Base-by-base conservation (phyloP, 208 protist species). In the Paratrypanosoma confusum region DNA sequence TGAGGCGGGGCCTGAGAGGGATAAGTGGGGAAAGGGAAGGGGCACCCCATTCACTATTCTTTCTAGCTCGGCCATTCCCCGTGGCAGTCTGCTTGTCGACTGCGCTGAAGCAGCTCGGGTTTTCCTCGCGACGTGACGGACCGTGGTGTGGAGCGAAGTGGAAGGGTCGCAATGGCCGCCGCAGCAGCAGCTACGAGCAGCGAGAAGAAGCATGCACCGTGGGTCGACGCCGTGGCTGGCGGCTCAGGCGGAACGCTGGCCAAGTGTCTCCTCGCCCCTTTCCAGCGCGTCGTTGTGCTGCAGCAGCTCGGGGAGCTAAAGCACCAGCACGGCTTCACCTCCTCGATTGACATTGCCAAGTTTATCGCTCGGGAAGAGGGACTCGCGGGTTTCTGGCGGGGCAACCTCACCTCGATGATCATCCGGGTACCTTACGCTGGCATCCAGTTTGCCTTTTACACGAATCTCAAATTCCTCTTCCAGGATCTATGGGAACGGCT, bases 391-490 rank as follows among this genome's bases (percentile, higher is more conserved):
- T 90, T 93, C 45, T 93, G 79, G 72, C 67, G 67, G n/a, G 84
- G 84, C 16, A 93, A 93, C 48, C 65, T 87, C 8, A 90, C 84
- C 16, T 86, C 75, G 20, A 82, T 93, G 75, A 72, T 93, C 10
- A 75, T 89, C 42, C 79, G 84, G 24, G 70, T 93, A 5, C 84
- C 84, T 10, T 93, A 86, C 78, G 84, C 72, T 46, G 84, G 80
- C 24, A 70, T 93, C 22, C 84, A 93, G 51, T 86, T 90, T 39
- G 55, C 88, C 3, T 41, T 88, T 27, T 93, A 93, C 58, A 71
- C 60, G 16, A 48, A 67, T 45, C 25, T 78, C 16, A 93, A 93
- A 58, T 93, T 89, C 43, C 49, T 71, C 27, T 59, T 86, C 20
- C 84, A 90, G 42, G 72, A 88, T 31, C 39, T 57, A 1, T 52